Evolutionary conservation across 805 yeast species (phyloP), one percentile per base, ranked within the genome.

Genomic region (Pichia kluyveri): DNA sequence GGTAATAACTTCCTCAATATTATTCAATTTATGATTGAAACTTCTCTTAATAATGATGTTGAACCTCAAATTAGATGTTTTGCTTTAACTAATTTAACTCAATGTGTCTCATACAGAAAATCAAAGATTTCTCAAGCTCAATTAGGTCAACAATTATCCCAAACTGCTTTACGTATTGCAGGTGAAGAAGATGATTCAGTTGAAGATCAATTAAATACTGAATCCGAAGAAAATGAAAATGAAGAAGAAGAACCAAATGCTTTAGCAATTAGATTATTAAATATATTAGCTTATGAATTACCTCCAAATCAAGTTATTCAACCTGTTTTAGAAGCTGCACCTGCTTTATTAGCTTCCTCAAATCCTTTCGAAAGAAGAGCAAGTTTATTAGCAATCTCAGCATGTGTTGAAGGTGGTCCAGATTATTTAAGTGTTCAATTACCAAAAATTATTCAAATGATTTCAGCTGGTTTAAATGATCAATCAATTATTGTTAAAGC

Each of bases 271-370:
- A 79, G 96, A 69, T 71, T 91, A 50, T 66, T 93, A 46, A 85
- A 87, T 46, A 77, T 79, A 60, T 79, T 91, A 55, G 79, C 98
- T 17, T 71, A 82, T 41, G 89, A 83, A 60, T 73, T 93, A 59
- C 96, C 99, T 46, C 96, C 98, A 44, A 78, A 88, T 40, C 99
- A 93, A 67, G 95, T 86, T 48, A 81, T 90, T 55, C 76, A 73
- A 54, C 91, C 96, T 41, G 74, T 91, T 53, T 73, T 88, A 52
- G 86, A 80, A 54, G 77, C 75, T 55, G 65, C 86, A 53, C 75
- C 78, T 41, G 62, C 75, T 41, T 67, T 82, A 72, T 65, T 82
- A 52, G 68, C 78, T 43, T 77, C 90, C 17, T 55, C 77, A n/a
- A 80, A 86, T 63, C 74, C 76, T 52, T 82, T 77, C 55, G 88